These are phyloP conservation scores for Tympanopsis confertula DNA, from an alignment of 2,329 filamentous ascomycete species.

Conservation along the genomic window DNA sequence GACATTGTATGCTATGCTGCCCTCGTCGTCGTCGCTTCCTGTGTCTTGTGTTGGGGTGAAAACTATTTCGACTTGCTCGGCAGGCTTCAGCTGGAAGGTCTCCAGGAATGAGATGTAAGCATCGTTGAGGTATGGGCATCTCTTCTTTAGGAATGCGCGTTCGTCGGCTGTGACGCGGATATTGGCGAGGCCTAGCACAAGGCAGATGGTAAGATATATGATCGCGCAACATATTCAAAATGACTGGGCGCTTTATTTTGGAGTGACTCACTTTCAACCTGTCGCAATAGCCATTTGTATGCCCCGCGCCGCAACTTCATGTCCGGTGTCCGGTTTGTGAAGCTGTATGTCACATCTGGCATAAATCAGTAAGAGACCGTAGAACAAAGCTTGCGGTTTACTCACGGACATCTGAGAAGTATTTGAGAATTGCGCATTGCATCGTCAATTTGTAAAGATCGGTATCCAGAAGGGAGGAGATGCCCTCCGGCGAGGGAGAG, in stretches of 20 bases:
- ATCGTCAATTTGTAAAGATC: slow-evolving; percentile 64
- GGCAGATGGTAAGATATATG: too few species aligned
- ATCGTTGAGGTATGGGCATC: slow-evolving; percentile 69
- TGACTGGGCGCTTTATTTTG: too few species aligned
- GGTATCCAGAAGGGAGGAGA: slow-evolving; percentile 37
- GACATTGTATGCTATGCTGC: slow-evolving; percentile 66
- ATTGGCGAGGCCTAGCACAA: slow-evolving; percentile 65
- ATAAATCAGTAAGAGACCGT: neutral
- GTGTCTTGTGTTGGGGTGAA: slow-evolving; percentile 52
- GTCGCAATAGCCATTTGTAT: slow-evolving; percentile 47
- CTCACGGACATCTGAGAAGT: slow-evolving; percentile 36
- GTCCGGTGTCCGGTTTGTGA: slow-evolving; percentile 56
- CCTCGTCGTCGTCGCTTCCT: slow-evolving; percentile 52
- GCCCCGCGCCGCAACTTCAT: slow-evolving; percentile 50
- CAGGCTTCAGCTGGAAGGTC: slow-evolving; percentile 69
- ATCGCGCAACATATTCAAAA: too few species aligned
- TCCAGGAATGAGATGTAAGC: slow-evolving; percentile 74
- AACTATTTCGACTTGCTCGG: slow-evolving; percentile 63
- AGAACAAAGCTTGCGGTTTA: neutral
- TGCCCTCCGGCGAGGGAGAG: slow-evolving; percentile 23
- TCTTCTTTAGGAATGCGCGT: slow-evolving; percentile 62
- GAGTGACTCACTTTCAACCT: slow-evolving; percentile 36
- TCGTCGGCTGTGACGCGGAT: slow-evolving; percentile 72
- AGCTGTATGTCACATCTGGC: slow-evolving; percentile 49
- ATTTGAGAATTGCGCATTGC: slow-evolving; percentile 58